Percentiles rank a stretch among this genome's conserved stretches.
These are phyloP conservation scores for Miscanthus sacchariflorus DNA, from an alignment of 202 grass and related monocot genomes.

Conservation along the genomic window DNA sequence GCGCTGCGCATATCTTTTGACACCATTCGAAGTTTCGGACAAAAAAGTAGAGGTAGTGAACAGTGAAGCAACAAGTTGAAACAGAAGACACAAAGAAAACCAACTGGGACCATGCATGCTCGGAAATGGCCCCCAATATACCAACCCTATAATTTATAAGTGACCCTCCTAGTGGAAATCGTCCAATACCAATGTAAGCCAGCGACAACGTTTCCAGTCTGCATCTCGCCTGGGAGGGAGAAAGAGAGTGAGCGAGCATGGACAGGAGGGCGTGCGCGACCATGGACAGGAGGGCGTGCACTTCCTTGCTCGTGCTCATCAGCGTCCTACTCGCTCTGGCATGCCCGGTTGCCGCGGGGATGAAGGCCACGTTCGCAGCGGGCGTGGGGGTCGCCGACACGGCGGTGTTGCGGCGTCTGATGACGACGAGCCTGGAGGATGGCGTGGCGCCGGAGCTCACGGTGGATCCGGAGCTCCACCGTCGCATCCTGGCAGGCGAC, in stretches of 20 bases:
- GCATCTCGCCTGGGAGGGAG: not conserved
- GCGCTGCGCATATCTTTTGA: not conserved
- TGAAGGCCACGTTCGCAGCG: not conserved
- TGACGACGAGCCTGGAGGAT: slow-evolving; percentile 28
- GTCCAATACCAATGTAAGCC: not conserved
- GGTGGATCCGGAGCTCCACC: slow-evolving; percentile 46
- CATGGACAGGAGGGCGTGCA: not conserved
- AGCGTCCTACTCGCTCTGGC: not conserved
- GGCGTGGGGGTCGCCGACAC: not conserved
- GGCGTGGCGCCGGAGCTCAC: slow-evolving; percentile 33
- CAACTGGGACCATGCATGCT: not conserved
- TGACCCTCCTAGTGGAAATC: not conserved
- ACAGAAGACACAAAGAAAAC: not conserved
- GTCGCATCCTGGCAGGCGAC: slow-evolving; percentile 18
- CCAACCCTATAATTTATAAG: not conserved
- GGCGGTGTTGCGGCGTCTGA: not conserved
- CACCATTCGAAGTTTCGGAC: not conserved
- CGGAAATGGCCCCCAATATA: not conserved
- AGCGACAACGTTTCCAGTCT: not conserved
- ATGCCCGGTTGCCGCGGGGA: not conserved
- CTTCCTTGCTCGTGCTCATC: not conserved
- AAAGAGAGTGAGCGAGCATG: not conserved
- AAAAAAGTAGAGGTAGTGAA: not conserved
- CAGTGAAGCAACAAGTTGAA: not conserved
- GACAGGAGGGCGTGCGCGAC: not conserved